These are phyloP conservation scores for Neoarthrinium moseri DNA, from an alignment of 2,329 filamentous ascomycete species.

Conservation along the genomic window DNA sequence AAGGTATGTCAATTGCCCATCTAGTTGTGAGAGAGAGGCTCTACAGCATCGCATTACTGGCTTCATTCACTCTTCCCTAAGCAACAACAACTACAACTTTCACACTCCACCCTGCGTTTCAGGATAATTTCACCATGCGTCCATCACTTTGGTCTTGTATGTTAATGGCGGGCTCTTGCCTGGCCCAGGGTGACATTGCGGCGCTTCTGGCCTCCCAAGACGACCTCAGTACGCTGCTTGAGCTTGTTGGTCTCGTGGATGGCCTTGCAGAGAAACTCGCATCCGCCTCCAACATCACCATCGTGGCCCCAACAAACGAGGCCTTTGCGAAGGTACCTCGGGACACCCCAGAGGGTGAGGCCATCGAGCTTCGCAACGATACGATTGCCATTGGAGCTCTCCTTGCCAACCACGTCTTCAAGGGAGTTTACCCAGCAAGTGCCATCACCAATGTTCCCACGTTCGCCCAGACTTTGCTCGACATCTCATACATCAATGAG, in stretches of 20 bases:
- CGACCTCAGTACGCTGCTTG: conserved; percentile 21
- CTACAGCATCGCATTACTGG: background rate
- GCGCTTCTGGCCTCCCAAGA: conserved; percentile 19
- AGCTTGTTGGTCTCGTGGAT: conserved; percentile 20
- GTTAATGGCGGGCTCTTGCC: conserved; percentile 9
- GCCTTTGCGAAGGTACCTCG: conserved; percentile 31
- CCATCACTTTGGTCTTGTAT: conserved; percentile 5
- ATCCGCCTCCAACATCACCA: conserved; percentile 30
- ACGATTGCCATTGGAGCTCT: conserved; percentile 28
- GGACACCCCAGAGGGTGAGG: conserved; percentile 29
- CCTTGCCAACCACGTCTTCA: conserved; percentile 30
- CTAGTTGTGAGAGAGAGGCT: background rate
- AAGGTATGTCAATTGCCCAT: background rate
- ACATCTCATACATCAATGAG: conserved; percentile 26
- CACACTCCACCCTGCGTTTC: background rate
- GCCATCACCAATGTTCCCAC: conserved; percentile 26
- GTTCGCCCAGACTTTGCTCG: conserved; percentile 28
- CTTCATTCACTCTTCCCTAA: background rate
- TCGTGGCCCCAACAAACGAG: conserved; percentile 33
- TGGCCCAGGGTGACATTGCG: conserved; percentile 18
- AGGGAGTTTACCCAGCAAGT: conserved; percentile 26
- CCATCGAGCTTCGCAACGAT: conserved; percentile 27
- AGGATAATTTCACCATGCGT: conserved; percentile 4
- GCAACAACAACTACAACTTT: background rate
- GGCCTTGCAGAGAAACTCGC: conserved; percentile 29